Evolutionary conservation across 331 rosid species (phyloP), one percentile per base, ranked within the genome.

Genomic region (Malus hybrid): DNA sequence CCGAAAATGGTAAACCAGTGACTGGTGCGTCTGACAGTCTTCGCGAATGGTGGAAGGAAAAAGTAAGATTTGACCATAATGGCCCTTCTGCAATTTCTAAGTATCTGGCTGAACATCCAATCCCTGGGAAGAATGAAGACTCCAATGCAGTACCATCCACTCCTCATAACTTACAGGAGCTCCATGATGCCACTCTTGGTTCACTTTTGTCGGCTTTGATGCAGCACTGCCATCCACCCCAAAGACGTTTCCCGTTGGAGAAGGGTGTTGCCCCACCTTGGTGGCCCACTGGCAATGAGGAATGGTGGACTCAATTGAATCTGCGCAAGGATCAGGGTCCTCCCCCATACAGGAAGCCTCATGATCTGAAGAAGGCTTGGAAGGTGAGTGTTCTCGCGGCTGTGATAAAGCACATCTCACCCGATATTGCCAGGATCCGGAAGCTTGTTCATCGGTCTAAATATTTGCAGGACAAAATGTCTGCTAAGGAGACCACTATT

Each of bases 341-440:
- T 79, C 98, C 96, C 1, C 98, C 98, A 6, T 93, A 93, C 90
- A 93, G 91, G 93, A 93, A 93, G 67, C 98, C 98, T 46, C 98
- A 93, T 66, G 98, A 93, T 74, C 68, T 93, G 74, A 93, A 93
- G 85, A 93, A 93, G 81, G 97, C 98, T 10, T 93, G 98, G 98
- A 93, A 93, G 81, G 98, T 93, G 5, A 90, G 97, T 48, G 98
- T 93, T 72, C 86, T 93, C 58, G 89, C 96, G 1, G 96, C 98
- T 0, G 98, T 93, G 52, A 93, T 93, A 77, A 93, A 93, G 83
- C 98, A 93, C 42, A 93, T 93, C 88, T 93, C 95, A 66, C 98
- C 98, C 26, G 97, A 93, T 82, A 89, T 93, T n/a, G 88, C 96
- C 73, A 91, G 86, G 84, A 93, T 93, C 61, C 93, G 96, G 72